Conservation (phyloP, 139 green algal genomes). For the Chlamydomonas sp. region DNA sequence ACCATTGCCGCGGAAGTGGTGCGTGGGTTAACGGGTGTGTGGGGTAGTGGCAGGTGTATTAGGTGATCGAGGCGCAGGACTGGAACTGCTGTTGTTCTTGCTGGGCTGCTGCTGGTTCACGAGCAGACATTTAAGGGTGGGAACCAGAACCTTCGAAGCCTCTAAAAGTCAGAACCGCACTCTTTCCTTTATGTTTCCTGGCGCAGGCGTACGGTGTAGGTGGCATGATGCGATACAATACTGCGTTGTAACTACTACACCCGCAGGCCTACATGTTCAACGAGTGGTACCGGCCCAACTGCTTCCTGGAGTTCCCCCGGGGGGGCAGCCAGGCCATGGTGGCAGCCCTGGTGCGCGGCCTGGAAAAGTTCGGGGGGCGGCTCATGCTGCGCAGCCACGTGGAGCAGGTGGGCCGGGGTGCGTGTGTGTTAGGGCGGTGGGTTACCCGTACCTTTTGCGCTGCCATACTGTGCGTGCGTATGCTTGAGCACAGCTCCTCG, state of each 20-base stretch:
- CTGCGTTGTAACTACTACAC: conserved; percentile 31
- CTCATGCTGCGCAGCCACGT: conserved; percentile 86
- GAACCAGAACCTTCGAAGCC: too few relatives aligned
- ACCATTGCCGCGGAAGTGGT: conserved; percentile 93
- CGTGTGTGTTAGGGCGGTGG: neutral
- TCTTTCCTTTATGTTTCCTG: too few relatives aligned
- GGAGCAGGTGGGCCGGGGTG: conserved; percentile 52
- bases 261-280: conserved; percentile 90
- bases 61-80: too few relatives aligned
- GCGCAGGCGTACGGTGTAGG: too few relatives aligned
- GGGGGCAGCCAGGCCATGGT: conserved; percentile 93
- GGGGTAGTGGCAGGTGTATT: conserved; percentile 50
- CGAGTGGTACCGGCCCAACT: conserved; percentile 83
- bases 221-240: too few relatives aligned
- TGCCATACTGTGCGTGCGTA: neutral
- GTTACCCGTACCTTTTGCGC: neutral
- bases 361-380: conserved; percentile 88
- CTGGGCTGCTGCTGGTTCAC: neutral
- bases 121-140: too few relatives aligned
- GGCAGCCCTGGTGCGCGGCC: conserved; percentile 85
- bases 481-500: neutral
- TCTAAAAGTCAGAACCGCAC: too few relatives aligned
- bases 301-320: conserved; percentile 90
- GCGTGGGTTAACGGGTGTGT: conserved; percentile 32
- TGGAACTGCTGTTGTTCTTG: neutral